Evolutionary conservation across 768 basidiomycete genomes (phyloP).

Genomic region (Porpolomopsis calyptriformis): DNA sequence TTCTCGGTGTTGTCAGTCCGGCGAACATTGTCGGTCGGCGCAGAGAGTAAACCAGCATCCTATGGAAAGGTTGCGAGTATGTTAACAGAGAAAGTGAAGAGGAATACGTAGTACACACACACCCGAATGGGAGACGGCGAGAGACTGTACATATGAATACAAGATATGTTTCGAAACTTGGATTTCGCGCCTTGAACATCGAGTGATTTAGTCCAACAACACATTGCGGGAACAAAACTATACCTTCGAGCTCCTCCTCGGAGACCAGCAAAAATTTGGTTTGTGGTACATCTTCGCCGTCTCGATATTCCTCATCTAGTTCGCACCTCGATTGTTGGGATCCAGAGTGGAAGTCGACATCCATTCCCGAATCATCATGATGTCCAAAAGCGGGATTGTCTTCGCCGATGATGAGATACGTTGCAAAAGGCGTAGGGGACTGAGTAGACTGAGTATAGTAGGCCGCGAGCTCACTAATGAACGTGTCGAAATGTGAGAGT

Average conservation of each 20-base stretch:
- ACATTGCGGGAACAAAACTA: constrained; percentile 13
- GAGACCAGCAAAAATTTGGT: constrained; percentile 48
- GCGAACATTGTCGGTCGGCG: constrained; percentile 29
- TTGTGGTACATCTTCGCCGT: constrained; percentile 34
- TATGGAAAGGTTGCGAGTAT: constrained; percentile 12
- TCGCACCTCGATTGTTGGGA: constrained; percentile 11
- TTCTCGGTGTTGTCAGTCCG: constrained; percentile 30
- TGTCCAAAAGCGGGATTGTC: constrained; percentile 14
- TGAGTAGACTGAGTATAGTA: constrained; percentile 42
- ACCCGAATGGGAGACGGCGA: constrained; percentile 55
- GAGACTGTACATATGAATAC: constrained; percentile 61
- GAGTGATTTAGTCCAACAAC: not conserved
- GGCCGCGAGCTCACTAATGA: constrained; percentile 46
- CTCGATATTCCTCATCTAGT: constrained; percentile 31
- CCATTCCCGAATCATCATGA: constrained; percentile 5
- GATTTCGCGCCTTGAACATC: constrained; percentile 39
- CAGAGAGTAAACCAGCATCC: constrained; percentile 38
- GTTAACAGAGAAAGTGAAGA: not conserved
- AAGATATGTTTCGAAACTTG: constrained; percentile 41
- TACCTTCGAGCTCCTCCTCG: constrained; percentile 57
- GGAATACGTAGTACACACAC: constrained; percentile 18
- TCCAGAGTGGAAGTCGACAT: constrained; percentile 4
- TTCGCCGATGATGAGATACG: constrained; percentile 61
- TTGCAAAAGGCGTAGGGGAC: constrained; percentile 43
- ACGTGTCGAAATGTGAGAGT: not conserved